A percentile compares a stretch with the other conserved stretches of the same genome.
Conservation (phyloP, 805 yeast species). For the Tanozyma kutaoensis region DNA sequence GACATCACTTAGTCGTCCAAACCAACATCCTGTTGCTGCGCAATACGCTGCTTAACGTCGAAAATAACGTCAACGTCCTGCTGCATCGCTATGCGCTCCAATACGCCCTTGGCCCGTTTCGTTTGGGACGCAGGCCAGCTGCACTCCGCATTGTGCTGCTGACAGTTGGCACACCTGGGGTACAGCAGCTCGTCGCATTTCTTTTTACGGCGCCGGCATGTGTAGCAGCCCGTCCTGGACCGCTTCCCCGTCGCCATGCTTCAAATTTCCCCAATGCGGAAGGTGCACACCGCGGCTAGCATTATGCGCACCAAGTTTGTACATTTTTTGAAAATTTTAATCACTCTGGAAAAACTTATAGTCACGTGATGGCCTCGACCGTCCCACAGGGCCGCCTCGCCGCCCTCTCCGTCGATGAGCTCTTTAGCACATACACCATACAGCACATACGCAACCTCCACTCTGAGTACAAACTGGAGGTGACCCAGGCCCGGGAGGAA, state of each 20-base stretch:
- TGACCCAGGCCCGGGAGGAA: slow-evolving; percentile 15
- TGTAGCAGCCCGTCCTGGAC: slow-evolving; percentile 17
- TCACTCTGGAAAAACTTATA: too few relatives aligned
- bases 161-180: slow-evolving; percentile 16
- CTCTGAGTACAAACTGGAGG: slow-evolving; percentile 13
- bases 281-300: not conserved
- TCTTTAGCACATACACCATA: slow-evolving; percentile 17
- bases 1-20: too few relatives aligned
- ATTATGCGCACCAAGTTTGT: too few relatives aligned
- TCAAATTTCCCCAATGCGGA: not conserved
- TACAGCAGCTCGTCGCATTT: slow-evolving; percentile 20
- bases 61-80: too few relatives aligned
- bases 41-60: too few relatives aligned
- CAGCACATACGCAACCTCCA: slow-evolving; percentile 18
- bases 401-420: slow-evolving; percentile 15
- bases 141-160: slow-evolving; percentile 9
- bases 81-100: slow-evolving; percentile 23
- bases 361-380: too few relatives aligned
- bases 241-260: slow-evolving; percentile 2
- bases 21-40: too few relatives aligned
- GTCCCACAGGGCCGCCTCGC: too few relatives aligned
- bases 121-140: slow-evolving; percentile 14
- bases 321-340: too few relatives aligned
- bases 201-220: slow-evolving; percentile 16
- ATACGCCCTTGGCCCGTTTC: too few relatives aligned